Percentiles rank a stretch among this genome's conserved stretches.
Evolutionary conservation across 768 basidiomycete species (phyloP).

Genomic region (Suillus sp.): DNA sequence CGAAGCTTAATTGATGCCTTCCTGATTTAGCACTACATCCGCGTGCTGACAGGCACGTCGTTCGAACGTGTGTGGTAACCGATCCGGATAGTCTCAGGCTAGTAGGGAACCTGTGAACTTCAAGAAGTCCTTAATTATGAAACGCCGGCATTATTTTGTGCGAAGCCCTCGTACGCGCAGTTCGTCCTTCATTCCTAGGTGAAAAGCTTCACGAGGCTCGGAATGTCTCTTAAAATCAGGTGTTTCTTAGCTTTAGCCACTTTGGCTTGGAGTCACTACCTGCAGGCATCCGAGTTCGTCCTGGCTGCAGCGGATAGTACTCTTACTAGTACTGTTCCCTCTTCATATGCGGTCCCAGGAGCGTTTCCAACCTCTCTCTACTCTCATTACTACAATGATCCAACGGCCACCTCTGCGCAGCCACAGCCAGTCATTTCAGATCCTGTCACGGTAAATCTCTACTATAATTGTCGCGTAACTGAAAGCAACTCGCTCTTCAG

Average conservation of each 20-base stretch:
- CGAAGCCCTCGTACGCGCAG: background rate
- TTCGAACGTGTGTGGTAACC: slow-evolving; percentile 16
- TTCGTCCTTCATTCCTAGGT: background rate
- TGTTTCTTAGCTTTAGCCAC: slow-evolving; percentile 4
- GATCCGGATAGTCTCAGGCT: too few species aligned
- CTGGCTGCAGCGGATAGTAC: slow-evolving; percentile 13
- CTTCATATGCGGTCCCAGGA: slow-evolving; percentile 56
- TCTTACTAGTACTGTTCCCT: slow-evolving; percentile 13
- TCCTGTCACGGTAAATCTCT: slow-evolving; percentile 54
- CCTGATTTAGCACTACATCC: slow-evolving; percentile 22
- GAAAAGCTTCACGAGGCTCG: background rate
- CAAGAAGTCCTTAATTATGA: too few species aligned
- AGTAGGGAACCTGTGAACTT: too few species aligned
- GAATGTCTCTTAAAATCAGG: background rate
- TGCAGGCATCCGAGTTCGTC: background rate
- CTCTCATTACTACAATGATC: slow-evolving; percentile 67
- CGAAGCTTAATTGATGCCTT: too few species aligned
- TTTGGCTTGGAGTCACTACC: slow-evolving; percentile 4
- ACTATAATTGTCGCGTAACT: slow-evolving; percentile 6
- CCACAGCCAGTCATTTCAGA: slow-evolving; percentile 79
- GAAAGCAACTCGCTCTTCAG: slow-evolving; percentile 33
- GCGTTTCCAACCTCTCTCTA: slow-evolving; percentile 67
- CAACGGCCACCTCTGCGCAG: slow-evolving; percentile 71
- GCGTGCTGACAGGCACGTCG: slow-evolving; percentile 19
- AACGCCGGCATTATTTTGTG: too few species aligned